Base-by-base conservation (phyloP, 495 filamentous ascomycete genomes). In the Lichenothelia convexa region DNA sequence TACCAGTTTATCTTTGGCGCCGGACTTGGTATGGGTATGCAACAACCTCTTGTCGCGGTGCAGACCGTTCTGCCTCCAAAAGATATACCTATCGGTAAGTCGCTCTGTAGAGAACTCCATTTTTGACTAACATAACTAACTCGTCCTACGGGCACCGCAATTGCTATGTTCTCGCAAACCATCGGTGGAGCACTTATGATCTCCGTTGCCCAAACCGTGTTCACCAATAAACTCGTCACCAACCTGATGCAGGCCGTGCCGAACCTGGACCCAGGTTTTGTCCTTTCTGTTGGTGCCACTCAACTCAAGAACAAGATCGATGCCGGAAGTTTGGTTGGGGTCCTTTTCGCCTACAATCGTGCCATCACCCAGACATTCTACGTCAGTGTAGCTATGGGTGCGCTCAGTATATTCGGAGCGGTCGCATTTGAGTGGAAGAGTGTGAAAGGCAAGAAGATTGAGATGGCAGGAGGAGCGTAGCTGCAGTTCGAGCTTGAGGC, bases 391-490 rank as follows among this genome's bases (percentile, higher is more conserved):
- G 77, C 74, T 0, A 65, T 81, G 58, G 62, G 65, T 6, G 64
- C 62, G 6, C 31, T 78, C 0, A 67, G 70, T 3, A 58, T 82
- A 3, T 15, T 87, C 32, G 80, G 72, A 1, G 60, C 65, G 2
- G 45, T 66, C 2, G 57, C 64, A 4, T 60, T 85, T 6, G 71
- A 89, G 56, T 92, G 83, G 85, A 70, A 67, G 46, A 78, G 68
- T 27, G 80, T 93, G 15, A 87, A 86, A 63, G 82, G 78, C 2
- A 85, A 80, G 70, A 78, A 79, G 41, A 61, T 83, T 36, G 76
- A 80, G 50, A 58, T 65, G 47, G 60, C 55, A n/a, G n/a, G n/a
- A n/a, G n/a, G n/a, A n/a, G n/a, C n/a, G n/a, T n/a, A n/a, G n/a
- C n/a, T n/a, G n/a, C n/a, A n/a, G n/a, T n/a, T n/a, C n/a, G n/a